phyloP scores from a whole-genome alignment of 2,329 filamentous ascomycete genomes.

The Colletotrichum filicis region DNA sequence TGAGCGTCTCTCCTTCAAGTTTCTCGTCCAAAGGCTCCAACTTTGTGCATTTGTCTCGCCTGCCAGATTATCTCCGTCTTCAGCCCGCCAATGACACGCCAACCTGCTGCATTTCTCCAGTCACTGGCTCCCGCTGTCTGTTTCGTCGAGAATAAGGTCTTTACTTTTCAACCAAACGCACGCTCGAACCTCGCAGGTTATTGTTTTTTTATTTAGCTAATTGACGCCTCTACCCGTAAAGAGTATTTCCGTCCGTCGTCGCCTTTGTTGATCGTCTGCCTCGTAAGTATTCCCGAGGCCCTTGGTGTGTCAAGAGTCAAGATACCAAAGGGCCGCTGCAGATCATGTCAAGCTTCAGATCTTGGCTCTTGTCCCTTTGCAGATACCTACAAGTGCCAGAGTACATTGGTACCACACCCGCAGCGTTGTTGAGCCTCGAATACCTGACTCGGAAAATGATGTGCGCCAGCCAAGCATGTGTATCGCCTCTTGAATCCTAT shows the following conservation, averaged over 20 bases:
- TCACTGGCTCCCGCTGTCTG: background rate
- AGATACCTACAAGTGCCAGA: conserved; percentile 1
- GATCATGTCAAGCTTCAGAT: conserved; percentile 23
- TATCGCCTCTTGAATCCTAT: background rate
- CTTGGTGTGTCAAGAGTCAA: background rate
- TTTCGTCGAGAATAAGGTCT: background rate
- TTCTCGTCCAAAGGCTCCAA: no score
- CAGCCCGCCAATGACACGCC: background rate
- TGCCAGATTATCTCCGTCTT: background rate
- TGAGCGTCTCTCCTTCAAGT: no score
- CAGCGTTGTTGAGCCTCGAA: conserved; percentile 21
- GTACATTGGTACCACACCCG: conserved; percentile 4
- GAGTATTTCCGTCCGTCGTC: background rate
- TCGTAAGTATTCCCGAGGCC: background rate
- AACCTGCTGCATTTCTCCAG: background rate
- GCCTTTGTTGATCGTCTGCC: background rate
- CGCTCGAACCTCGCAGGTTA: background rate
- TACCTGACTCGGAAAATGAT: conserved; percentile 28
- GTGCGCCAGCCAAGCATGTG: background rate
- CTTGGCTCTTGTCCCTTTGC: conserved; percentile 15
- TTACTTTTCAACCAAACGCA: background rate
- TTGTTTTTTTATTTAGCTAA: no score
- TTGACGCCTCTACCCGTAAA: background rate
- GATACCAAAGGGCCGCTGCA: background rate
- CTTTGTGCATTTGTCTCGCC: no score